These are phyloP conservation scores for Jacaranda mimosifolia DNA, from an alignment of 257 asterid genomes.

Conservation along the genomic window DNA sequence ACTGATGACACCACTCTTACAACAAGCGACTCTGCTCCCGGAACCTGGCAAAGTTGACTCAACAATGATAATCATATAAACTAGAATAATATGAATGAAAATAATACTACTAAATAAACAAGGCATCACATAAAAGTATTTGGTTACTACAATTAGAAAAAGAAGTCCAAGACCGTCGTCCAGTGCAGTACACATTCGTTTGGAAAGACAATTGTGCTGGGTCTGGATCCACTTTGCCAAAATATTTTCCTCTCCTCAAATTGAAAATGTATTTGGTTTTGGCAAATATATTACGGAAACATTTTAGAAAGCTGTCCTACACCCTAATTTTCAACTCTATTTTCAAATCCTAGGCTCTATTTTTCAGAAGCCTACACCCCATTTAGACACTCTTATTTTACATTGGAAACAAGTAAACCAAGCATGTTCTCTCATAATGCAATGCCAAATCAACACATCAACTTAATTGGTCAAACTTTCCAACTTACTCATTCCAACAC, in stretches of 20 bases:
- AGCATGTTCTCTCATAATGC: not conserved
- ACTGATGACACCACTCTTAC: constrained; percentile 96
- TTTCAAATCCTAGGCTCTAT: not conserved
- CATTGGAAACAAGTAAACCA: not conserved
- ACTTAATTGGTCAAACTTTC: too few relatives aligned
- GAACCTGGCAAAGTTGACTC: constrained; percentile 63
- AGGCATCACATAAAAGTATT: not conserved
- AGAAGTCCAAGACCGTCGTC: not conserved
- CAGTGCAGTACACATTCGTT: too few relatives aligned
- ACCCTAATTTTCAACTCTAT: too few relatives aligned
- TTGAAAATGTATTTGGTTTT: not conserved
- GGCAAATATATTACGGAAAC: not conserved
- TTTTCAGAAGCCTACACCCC: not conserved
- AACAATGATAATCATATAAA: constrained; percentile 14
- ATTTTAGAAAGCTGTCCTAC: not conserved
- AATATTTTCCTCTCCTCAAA: not conserved
- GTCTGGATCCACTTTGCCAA: not conserved
- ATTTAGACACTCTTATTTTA: not conserved
- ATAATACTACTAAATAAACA: not conserved
- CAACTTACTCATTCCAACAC: too few relatives aligned
- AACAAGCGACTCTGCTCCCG: constrained; percentile 96
- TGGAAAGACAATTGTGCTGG: not conserved
- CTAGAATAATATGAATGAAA: not conserved
- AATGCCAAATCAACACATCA: too few relatives aligned
- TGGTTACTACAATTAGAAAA: not conserved